A percentile compares a stretch with the other conserved stretches of the same genome.
phyloP scores from a whole-genome alignment of 2,329 filamentous ascomycete species.

The Ophiostoma sp. region DNA sequence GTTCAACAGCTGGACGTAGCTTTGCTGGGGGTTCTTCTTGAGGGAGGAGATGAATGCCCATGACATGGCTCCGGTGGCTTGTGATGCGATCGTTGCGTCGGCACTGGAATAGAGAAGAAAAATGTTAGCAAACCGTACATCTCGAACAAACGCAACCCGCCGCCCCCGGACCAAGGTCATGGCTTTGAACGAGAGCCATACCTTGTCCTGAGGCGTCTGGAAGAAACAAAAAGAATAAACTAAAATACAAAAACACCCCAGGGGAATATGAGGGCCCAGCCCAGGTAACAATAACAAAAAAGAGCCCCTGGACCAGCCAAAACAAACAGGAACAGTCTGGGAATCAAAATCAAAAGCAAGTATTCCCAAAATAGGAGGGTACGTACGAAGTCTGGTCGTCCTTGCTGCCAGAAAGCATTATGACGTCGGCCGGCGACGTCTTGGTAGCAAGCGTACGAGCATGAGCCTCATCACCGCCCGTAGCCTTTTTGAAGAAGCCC shows the following conservation, averaged over 20 bases:
- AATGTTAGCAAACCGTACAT: not conserved
- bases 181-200: not conserved
- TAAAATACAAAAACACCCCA: not conserved
- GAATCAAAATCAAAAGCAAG: slow-evolving; percentile 2
- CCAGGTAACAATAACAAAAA: no score
- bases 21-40: slow-evolving; percentile 92
- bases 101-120: slow-evolving; percentile 55
- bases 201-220: not conserved
- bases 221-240: not conserved
- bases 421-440: slow-evolving; percentile 90
- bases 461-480: slow-evolving; percentile 69
- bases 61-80: slow-evolving; percentile 97
- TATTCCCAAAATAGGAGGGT: slow-evolving; percentile 31
- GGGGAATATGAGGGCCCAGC: not conserved
- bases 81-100: slow-evolving; percentile 81
- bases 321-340: slow-evolving; percentile 30
- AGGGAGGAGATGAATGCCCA: slow-evolving; percentile 92
- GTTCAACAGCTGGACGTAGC: slow-evolving; percentile 93
- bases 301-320: not conserved
- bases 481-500: slow-evolving; percentile 83
- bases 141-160: slow-evolving; percentile 31
- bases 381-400: slow-evolving; percentile 87
- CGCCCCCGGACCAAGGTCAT: slow-evolving; percentile 9
- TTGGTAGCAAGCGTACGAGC: slow-evolving; percentile 83
- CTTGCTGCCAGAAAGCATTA: slow-evolving; percentile 98